Percentiles rank a stretch among this genome's conserved stretches.
Evolutionary conservation across 2,329 filamentous ascomycete species (phyloP).

Genomic region (Cercospora zeina): DNA sequence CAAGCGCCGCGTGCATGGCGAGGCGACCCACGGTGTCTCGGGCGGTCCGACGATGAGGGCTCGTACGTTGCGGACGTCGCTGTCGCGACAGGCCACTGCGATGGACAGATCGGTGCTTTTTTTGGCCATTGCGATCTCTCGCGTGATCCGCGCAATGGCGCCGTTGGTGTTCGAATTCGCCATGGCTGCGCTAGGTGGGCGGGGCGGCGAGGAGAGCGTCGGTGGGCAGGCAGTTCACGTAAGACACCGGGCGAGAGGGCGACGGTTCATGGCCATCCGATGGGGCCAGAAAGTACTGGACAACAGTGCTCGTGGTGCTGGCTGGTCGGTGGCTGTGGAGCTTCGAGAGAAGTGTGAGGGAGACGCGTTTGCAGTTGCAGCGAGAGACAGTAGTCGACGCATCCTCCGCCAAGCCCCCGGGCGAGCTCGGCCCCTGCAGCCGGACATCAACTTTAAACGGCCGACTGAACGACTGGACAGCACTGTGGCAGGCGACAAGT

Average conservation of each 20-base stretch:
- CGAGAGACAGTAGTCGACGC: not conserved
- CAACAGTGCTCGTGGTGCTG: not conserved
- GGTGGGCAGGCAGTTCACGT: not conserved
- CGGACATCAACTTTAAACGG: not conserved
- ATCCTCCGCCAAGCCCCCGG: not conserved
- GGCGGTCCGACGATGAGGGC: conserved; percentile 89
- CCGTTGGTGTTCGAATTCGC: conserved; percentile 36
- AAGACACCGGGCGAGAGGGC: not conserved
- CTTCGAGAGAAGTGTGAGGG: not conserved
- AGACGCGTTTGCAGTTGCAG: not conserved
- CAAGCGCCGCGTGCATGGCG: not conserved
- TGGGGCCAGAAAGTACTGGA: not conserved
- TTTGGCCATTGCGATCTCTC: conserved; percentile 87
- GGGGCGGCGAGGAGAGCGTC: not conserved
- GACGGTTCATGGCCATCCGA: conserved; percentile 2
- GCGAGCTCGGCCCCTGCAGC: conserved; percentile 1
- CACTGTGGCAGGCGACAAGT: not conserved
- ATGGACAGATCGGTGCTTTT: conserved; percentile 81
- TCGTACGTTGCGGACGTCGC: conserved; percentile 82
- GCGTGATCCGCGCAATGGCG: conserved; percentile 37
- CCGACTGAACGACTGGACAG: not conserved
- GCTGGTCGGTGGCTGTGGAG: not conserved
- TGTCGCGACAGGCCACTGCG: conserved; percentile 81
- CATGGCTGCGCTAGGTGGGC: conserved; percentile 21
- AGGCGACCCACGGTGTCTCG: conserved; percentile 61